Evolutionary conservation across 306 rosid species (phyloP).

Genomic region (Glycine tomentella): DNA sequence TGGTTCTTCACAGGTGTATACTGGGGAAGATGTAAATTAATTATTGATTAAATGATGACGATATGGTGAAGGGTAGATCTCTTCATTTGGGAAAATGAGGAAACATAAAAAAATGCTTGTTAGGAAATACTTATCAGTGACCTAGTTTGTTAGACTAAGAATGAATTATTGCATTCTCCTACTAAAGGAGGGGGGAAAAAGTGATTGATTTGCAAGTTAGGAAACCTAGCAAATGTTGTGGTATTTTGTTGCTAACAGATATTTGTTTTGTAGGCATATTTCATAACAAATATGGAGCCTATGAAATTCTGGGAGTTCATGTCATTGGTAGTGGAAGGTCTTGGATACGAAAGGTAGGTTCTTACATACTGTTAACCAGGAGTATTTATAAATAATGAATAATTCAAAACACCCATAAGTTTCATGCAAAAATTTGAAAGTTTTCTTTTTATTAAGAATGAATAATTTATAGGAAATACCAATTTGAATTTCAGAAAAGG

Average conservation of each 20-base stretch:
- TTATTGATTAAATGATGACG: constrained; percentile 30
- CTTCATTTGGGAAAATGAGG: constrained; percentile 20
- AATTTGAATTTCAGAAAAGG: constrained; percentile 4
- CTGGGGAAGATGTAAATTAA: constrained; percentile 27
- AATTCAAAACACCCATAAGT: not conserved
- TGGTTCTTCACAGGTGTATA: constrained; percentile 20
- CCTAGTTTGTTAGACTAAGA: constrained; percentile 34
- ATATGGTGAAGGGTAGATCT: constrained; percentile 36
- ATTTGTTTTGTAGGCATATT: constrained; percentile 82
- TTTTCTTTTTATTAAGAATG: not conserved
- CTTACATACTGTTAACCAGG: constrained; percentile 17
- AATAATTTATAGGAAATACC: not conserved
- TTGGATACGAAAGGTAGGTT: constrained; percentile 86
- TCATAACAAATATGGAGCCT: constrained; percentile 91
- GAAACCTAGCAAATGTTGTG: constrained; percentile 23
- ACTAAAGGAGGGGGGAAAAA: not conserved
- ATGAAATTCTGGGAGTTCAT: constrained; percentile 95
- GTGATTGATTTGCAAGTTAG: constrained; percentile 23
- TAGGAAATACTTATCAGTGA: too few species aligned
- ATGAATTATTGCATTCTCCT: constrained; percentile 22
- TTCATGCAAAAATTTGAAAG: not conserved
- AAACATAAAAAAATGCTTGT: too few species aligned
- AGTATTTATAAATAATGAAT: too few species aligned
- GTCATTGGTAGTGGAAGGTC: constrained; percentile 81
- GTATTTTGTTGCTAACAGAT: constrained; percentile 36